Base-by-base conservation (phyloP, 164 flowering plant species). In the Amborella trichopoda region DNA sequence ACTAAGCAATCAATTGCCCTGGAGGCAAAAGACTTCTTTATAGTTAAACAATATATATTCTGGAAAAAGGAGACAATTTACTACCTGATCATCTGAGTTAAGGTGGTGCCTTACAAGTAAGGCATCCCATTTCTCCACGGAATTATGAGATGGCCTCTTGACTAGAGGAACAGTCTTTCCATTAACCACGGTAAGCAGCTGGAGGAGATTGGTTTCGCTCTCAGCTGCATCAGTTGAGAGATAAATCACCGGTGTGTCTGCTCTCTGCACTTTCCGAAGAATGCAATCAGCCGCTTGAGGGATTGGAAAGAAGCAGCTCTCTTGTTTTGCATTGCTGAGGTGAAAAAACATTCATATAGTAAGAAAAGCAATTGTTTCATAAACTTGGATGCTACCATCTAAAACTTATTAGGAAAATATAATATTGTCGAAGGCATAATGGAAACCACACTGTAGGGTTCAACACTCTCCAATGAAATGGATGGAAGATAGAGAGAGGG, bases 211-310 rank as follows among this genome's bases (percentile, higher is more conserved):
- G 48, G 94, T 88, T 76, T 93, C 99, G 69, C 96, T 88, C 44
- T 77, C 87, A 46, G 95, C 99, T 30, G 99, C 99, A 79, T 93
- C 99, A 2, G 99, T 93, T 23, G 96, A 85, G 21, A 93, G 89
- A 68, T 93, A 93, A 49, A 93, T 76, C 30, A 88, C 81, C 19
- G 95, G 94, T n/a, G 87, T 52, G 61, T 76, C 62, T 23, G 87
- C 83, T 65, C 70, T 77, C 54, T 79, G 89, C 45, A 71, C 87
- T 43, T 80, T 68, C 28, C 66, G 74, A 49, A 61, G 72, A 19
- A 93, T 83, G 74, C 99, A 93, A 24, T 75, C 80, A 18, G 99
- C 96, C 33, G 94, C 95, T 75, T 93, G 99, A 45, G 99, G 99
- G 58, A 93, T 61, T 32, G 99, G 94, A 51, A 66, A 90, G 52